Percentiles rank a stretch among this genome's conserved stretches.
Conservation (phyloP, 345 rosid species). For the Clausena lansium region DNA sequence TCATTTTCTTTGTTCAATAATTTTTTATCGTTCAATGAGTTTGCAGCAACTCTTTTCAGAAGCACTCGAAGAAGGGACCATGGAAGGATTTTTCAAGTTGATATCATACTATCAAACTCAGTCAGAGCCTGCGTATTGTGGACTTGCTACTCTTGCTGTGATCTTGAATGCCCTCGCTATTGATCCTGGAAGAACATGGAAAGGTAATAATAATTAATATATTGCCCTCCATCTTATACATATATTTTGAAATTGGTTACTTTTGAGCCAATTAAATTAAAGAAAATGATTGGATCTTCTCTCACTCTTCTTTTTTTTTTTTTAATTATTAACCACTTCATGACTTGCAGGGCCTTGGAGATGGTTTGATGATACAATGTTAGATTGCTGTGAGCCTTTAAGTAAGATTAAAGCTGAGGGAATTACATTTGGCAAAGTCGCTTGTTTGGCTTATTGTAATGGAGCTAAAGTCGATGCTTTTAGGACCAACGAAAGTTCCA, state of each 20-base stretch:
- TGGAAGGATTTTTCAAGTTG: conserved; percentile 35
- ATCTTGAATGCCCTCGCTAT: conserved; percentile 45
- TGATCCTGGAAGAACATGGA: conserved; percentile 43
- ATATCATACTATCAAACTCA: conserved; percentile 45
- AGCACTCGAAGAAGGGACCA: conserved; percentile 33
- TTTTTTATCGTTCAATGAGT: too few relatives aligned
- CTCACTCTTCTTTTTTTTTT: too few relatives aligned
- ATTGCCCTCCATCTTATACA: too few relatives aligned
- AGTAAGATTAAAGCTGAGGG: conserved; percentile 30
- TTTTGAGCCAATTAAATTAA: too few relatives aligned
- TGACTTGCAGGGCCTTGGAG: conserved; percentile 33
- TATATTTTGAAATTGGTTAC: neutral
- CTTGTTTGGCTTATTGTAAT: conserved; percentile 32
- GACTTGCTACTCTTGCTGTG: conserved; percentile 37
- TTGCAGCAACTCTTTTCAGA: conserved; percentile 39
- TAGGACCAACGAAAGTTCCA: conserved; percentile 14
- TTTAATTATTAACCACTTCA: too few relatives aligned
- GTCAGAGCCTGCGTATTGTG: conserved; percentile 46
- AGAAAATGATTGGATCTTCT: too few relatives aligned
- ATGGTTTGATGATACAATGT: conserved; percentile 44
- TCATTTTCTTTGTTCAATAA: neutral
- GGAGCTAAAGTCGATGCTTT: conserved; percentile 37
- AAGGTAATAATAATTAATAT: conserved; percentile 20
- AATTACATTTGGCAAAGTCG: conserved; percentile 35
- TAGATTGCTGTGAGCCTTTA: conserved; percentile 38